Evolutionary conservation across 1,139 yeast species (phyloP).

Genomic region (Sugiyamaella castrensis): DNA sequence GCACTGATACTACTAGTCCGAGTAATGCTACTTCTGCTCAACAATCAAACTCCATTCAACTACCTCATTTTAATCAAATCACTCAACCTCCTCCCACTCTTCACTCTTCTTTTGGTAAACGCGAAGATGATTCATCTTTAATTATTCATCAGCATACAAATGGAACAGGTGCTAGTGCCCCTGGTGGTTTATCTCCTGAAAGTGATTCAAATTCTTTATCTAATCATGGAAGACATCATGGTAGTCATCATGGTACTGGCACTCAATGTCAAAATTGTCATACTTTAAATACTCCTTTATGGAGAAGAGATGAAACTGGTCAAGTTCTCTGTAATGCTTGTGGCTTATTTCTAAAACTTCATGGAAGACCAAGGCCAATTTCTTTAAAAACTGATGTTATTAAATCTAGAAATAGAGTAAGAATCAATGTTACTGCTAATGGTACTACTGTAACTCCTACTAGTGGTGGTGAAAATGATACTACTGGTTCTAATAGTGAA

Average conservation of each 20-base stretch:
- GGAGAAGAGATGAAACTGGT: constrained; percentile 94
- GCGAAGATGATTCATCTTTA: neutral
- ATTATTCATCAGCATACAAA: constrained; percentile 3
- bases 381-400: constrained; percentile 88
- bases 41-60: neutral
- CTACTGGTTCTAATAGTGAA: too few relatives aligned
- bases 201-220: neutral
- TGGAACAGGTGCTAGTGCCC: constrained; percentile 1
- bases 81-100: neutral
- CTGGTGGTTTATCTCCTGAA: neutral
- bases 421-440: constrained; percentile 9
- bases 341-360: constrained; percentile 84
- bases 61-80: constrained; percentile 7
- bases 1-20: too few relatives aligned
- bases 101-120: neutral
- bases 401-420: constrained; percentile 77
- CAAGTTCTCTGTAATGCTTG: constrained; percentile 94
- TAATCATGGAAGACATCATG: constrained; percentile 11
- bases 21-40: too few relatives aligned
- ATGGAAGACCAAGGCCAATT: constrained; percentile 90
- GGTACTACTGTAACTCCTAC: constrained; percentile 34
- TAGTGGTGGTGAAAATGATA: neutral
- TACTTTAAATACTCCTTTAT: constrained; percentile 88
- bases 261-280: constrained; percentile 76
- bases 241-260: constrained; percentile 12